Conservation (phyloP, 352 stramenopile species). For the Phytophthora sp. region DNA sequence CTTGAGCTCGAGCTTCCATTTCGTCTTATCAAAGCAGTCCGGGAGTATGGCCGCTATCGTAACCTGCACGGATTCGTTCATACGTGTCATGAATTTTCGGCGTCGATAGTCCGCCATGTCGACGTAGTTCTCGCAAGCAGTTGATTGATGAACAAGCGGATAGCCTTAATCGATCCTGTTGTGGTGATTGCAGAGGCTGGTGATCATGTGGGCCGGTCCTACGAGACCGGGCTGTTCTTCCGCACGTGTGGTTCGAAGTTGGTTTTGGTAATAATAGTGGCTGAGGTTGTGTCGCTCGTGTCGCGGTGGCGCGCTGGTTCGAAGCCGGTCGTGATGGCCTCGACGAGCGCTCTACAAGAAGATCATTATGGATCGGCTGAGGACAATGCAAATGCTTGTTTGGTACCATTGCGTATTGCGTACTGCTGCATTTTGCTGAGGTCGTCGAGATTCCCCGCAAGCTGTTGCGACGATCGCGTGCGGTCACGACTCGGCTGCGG, state of each 20-base stretch:
- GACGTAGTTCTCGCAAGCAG: too few species aligned
- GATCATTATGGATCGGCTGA: too few species aligned
- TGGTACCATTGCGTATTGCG: background rate
- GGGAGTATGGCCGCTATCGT: constrained; percentile 51
- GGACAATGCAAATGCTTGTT: background rate
- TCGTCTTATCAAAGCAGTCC: constrained; percentile 25
- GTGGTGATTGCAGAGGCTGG: too few species aligned
- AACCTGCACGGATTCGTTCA: constrained; percentile 29
- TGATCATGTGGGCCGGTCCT: background rate
- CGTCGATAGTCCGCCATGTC: constrained; percentile 8
- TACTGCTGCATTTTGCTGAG: background rate
- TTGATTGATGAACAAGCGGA: background rate
- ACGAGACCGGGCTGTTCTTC: background rate
- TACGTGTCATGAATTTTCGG: constrained; percentile 15
- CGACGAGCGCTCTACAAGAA: too few species aligned
- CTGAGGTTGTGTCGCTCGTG: background rate
- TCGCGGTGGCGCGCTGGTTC: too few species aligned
- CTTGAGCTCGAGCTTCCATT: constrained; percentile 51
- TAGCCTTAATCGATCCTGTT: background rate
- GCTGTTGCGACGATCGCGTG: constrained; percentile 2
- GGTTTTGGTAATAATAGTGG: background rate
- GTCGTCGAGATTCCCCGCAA: background rate
- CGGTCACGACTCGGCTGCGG: too few species aligned
- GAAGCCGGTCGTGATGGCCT: too few species aligned
- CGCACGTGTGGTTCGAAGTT: background rate